Conservation (phyloP, 345 rosid genomes). For the Aquilaria yunnanensis region DNA sequence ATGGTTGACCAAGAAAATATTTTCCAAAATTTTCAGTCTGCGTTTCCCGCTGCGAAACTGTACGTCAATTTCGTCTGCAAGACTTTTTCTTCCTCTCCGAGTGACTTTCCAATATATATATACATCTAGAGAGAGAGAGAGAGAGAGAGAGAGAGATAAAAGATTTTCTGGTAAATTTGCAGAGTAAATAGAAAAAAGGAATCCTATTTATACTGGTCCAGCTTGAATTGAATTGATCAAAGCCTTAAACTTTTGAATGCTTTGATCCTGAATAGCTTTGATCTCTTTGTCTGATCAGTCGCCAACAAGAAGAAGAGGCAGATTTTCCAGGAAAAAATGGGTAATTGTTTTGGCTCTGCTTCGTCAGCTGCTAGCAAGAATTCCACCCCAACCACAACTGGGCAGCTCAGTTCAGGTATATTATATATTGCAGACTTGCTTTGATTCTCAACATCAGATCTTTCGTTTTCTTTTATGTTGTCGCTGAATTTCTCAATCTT, state of each 20-base stretch:
- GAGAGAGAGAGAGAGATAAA: no score
- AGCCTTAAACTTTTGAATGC: not conserved
- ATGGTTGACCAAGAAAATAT: no score
- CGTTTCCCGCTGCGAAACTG: not conserved
- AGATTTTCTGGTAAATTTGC: no score
- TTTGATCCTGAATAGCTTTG: not conserved
- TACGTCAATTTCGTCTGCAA: not conserved
- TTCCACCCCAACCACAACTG: conserved; percentile 41
- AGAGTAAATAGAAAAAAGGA: not conserved
- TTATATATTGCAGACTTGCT: not conserved
- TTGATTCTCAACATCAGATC: not conserved
- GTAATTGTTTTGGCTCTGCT: conserved; percentile 43
- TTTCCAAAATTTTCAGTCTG: no score
- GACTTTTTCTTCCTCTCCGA: not conserved
- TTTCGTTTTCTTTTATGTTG: not conserved
- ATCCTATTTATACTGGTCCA: not conserved
- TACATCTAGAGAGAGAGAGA: no score
- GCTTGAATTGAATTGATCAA: not conserved
- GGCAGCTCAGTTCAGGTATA: conserved; percentile 45
- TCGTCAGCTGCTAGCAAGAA: conserved; percentile 22
- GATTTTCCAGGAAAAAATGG: conserved; percentile 24
- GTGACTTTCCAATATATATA: no score
- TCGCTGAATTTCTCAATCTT: not conserved
- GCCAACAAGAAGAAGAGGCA: conserved; percentile 1
- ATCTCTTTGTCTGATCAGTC: not conserved